Evolutionary conservation across 2,329 filamentous ascomycete genomes (phyloP), one percentile per base, ranked within the genome.

Genomic region (Fusarium sp.): DNA sequence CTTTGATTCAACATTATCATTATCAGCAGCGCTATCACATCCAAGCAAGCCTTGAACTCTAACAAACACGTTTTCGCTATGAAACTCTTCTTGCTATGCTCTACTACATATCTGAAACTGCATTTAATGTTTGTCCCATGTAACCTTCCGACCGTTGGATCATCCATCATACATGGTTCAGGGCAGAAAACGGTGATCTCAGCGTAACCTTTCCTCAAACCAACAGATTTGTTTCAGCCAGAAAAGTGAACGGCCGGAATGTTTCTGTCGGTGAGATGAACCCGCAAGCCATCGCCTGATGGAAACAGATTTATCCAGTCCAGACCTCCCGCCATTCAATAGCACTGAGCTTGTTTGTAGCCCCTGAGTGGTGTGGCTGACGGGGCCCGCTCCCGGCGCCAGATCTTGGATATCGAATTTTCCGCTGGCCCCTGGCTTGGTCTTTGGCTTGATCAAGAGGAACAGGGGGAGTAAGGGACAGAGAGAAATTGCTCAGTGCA

Each of bases 351-450:
- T 60, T 57, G 25, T 15, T 41, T 43, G 41, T 15, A 47, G 56
- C 65, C 66, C 64, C 64, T 66, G 64, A 69, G 47, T 49, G 56
- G 59, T 65, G 66, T 67, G 63, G 66, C 66, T 57, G 50, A 53
- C 33, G 44, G 44, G 60, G 43, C 57, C 57, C 54, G 41, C 51
- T 23, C 53, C 46, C 56, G 31, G 61, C 43, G 50, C 14, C n/a
- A 51, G 56, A 62, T 62, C 42, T 53, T 29, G 27, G 31, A 6
- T n/a, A 33, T 33, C 31, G 31, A 29, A 29, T 13, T 29, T 29
- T 29, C 27, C 11, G 27, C 11, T 29, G 27, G 27, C 23, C 23
- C 23, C 23, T 6, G 8, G 23, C 23, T 25, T 25, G 8, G 4
- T 25, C 23, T 25, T 25, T 25, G 31, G n/a, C n/a, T 14, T n/a